A percentile compares a stretch with the other conserved stretches of the same genome.
phyloP scores from a whole-genome alignment of 2,329 filamentous ascomycete genomes.

The Fusarium sp. region DNA sequence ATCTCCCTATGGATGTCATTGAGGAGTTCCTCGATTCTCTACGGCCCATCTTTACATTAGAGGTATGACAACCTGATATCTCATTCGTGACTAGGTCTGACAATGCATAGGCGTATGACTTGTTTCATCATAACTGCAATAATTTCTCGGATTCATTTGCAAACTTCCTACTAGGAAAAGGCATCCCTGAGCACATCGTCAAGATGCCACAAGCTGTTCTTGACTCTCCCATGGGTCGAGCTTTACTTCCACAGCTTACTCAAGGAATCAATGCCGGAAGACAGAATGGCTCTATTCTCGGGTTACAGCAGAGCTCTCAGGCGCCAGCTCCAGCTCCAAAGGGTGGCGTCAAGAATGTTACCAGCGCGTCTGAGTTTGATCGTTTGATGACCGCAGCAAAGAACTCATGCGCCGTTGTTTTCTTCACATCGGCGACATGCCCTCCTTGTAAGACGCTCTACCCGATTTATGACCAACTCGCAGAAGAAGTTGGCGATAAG shows the following conservation, averaged over 20 bases:
- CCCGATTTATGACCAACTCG: constrained; percentile 82
- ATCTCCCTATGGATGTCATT: constrained; percentile 82
- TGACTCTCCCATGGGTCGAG: constrained; percentile 86
- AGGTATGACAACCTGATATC: constrained; percentile 59
- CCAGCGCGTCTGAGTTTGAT: constrained; percentile 53
- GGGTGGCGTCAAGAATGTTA: constrained; percentile 68
- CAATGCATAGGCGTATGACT: constrained; percentile 76
- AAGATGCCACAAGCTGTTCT: constrained; percentile 88
- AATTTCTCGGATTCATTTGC: constrained; percentile 95
- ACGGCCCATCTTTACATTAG: constrained; percentile 81
- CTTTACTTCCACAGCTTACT: constrained; percentile 79
- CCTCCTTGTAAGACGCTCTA: constrained; percentile 86
- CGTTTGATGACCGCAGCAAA: constrained; percentile 65
- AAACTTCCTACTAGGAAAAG: constrained; percentile 87
- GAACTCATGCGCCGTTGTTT: constrained; percentile 80
- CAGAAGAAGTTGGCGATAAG: constrained; percentile 75
- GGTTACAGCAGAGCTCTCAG: constrained; percentile 57
- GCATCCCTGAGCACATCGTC: constrained; percentile 87
- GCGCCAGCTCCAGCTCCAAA: constrained; percentile 37
- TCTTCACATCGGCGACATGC: constrained; percentile 92
- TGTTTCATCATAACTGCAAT: constrained; percentile 95
- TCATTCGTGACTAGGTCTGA: background rate
- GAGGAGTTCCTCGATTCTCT: constrained; percentile 89
- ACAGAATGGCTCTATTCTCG: constrained; percentile 63
- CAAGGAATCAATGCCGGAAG: constrained; percentile 63